Evolutionary conservation across 2,329 filamentous ascomycete genomes (phyloP).

Genomic region (Aspergillus arachidicola): DNA sequence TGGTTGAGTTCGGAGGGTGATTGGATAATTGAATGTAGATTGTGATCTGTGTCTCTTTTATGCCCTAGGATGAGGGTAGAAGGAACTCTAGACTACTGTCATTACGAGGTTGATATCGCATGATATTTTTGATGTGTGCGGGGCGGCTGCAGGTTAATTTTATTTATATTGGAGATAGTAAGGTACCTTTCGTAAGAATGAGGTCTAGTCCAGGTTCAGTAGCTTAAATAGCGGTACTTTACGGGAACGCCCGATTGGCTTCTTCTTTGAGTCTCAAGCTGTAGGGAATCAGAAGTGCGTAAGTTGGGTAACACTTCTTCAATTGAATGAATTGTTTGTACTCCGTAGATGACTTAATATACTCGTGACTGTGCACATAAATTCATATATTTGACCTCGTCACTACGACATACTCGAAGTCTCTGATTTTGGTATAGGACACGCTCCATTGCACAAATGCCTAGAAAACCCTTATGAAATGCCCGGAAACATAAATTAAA

Average conservation of each 20-base stretch:
- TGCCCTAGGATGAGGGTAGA: neutral
- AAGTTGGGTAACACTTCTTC: neutral
- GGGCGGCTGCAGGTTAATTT: neutral
- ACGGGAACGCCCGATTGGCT: neutral
- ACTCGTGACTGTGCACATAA: slow-evolving; percentile 8
- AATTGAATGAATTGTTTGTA: neutral
- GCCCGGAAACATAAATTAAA: slow-evolving; percentile 35
- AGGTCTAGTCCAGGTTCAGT: neutral
- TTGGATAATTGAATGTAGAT: neutral
- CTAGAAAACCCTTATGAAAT: slow-evolving; percentile 8
- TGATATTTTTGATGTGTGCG: neutral
- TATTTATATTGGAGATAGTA: neutral
- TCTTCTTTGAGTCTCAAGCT: neutral
- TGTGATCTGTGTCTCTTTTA: neutral
- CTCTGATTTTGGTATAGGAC: neutral
- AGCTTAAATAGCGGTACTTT: neutral
- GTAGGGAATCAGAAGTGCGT: neutral
- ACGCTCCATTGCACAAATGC: slow-evolving; percentile 3
- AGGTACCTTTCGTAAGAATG: neutral
- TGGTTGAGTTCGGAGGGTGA: neutral
- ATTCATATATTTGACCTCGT: slow-evolving; percentile 10
- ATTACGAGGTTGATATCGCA: neutral
- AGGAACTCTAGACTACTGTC: neutral
- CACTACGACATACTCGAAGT: slow-evolving; percentile 1
- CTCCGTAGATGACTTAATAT: neutral